Evolutionary conservation across 257 asterid genomes (phyloP), one percentile per base, ranked within the genome.

Genomic region (Striga asiatica): DNA sequence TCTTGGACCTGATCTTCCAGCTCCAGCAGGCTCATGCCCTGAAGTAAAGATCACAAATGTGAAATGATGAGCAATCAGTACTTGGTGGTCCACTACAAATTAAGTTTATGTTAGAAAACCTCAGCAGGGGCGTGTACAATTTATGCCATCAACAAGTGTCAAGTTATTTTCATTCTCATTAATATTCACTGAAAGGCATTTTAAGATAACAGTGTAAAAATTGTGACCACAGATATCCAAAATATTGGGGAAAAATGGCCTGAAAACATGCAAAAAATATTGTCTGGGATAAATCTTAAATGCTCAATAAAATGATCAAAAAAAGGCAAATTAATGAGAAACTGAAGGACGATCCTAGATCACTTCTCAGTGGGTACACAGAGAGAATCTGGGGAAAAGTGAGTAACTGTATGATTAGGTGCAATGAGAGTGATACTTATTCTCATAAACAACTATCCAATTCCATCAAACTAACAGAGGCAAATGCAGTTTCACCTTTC

Each of bases 11-110:
- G 76, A 71, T 92, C 99, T 79, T 92, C 99, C 66, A 92, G 78
- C 79, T 92, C 99, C 73, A 92, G 77, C 67, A 72, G 99, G 84
- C 95, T 92, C 99, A 92, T 84, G 54, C 97, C 97, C 98, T 88
- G 62, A 23, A 29, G 47, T 50, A 61, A 32, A 56, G 61, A 71
- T 14, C 66, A 41, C 29, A 49, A 39, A 14, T 47, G 22, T 57
- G 20, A 71, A 24, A 25, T 13, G 42, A 67, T 16, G 17, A 25
- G 31, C 20, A 55, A 45, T 21, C 8, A 41, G 32, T 48, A 53
- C 31, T 50, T 41, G 52, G 9, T 2, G 13, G n/a, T 39, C 51
- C 17, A 31, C 64, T 48, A 55, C 47, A 54, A 34, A 41, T 50
- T 11, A 47, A 56, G 42, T 7, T 32, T 42, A 21, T 49, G 42